Evolutionary conservation across 208 protist species (phyloP), one percentile per base, ranked within the genome.

Genomic region (Acanthamoeba castellanii): DNA sequence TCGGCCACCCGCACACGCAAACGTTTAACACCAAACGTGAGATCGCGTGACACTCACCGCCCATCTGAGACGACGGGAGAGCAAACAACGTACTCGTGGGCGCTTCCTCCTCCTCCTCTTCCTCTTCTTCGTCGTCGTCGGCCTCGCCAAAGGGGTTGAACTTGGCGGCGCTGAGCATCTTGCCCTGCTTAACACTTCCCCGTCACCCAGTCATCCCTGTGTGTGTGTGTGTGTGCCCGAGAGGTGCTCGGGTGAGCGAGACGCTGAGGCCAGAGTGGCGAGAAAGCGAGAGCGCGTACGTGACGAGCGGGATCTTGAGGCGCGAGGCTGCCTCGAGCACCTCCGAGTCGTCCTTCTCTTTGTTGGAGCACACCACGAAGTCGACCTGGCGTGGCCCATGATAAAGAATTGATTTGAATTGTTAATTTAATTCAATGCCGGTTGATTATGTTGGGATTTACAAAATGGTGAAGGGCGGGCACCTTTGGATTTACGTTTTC

Each of bases 341-440:
- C 37, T 92, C 64, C 14, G 57, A 78, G 61, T 76, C 66, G 59
- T 70, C 87, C 74, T 94, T 94, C 34, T 94, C 91, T n/a, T 85
- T 94, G 52, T 14, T 45, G 0, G 72, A 94, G 37, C 91, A 94
- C 37, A 94, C 91, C 14, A 94, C 52, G 55, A 61, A 94, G 16
- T 94, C 70, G n/a, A 94, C 91, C 91, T 94, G 91, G 91, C 16
- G 18, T 57, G 52, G 52, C 14, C 52, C 52, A 57, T 0, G 0
- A 16, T 16, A 18, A 64, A 88, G 59, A 88, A 88, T 47, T 30
- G 22, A 64, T 55, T 32, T 55, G 3, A 88, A 22, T 61, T 22
- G 16, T 30, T 68, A 59, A 59, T 25, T 25, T 5, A 59, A 59
- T 59, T 25, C 1, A 59, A 20, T 59, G 16, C 20, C 3, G 55